phyloP scores from a whole-genome alignment of 306 rosid genomes.

The Luffa aegyptiaca region DNA sequence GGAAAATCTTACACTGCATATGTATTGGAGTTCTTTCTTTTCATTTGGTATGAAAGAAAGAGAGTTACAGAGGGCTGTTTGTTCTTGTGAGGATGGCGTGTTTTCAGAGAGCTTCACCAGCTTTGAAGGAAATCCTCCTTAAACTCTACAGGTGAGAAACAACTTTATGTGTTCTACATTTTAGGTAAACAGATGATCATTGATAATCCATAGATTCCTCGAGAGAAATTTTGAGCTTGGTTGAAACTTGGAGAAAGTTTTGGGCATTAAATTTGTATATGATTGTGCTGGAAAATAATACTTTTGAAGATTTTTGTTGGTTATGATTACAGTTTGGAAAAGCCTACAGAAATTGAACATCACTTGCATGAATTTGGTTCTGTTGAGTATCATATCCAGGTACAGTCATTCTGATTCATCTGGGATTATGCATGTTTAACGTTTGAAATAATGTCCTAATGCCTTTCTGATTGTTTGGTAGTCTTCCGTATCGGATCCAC shows the following conservation, averaged over 20 bases:
- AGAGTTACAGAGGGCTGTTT: slow-evolving; percentile 3
- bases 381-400: slow-evolving; percentile 69
- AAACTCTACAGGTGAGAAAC: slow-evolving; percentile 46
- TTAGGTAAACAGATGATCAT: not conserved
- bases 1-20: not conserved
- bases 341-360: slow-evolving; percentile 62
- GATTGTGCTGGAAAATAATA: not conserved
- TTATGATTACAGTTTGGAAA: slow-evolving; percentile 47
- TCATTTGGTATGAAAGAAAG: not conserved
- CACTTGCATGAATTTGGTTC: slow-evolving; percentile 76
- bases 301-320: slow-evolving; percentile 10
- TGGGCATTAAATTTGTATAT: not conserved
- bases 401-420: slow-evolving; percentile 6
- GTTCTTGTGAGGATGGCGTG: slow-evolving; percentile 47
- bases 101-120: slow-evolving; percentile 74
- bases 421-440: not conserved
- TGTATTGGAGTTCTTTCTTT: not conserved
- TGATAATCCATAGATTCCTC: not conserved
- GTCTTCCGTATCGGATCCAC: slow-evolving; percentile 55
- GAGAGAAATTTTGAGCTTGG: not conserved
- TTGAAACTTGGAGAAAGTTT: not conserved
- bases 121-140: slow-evolving; percentile 61
- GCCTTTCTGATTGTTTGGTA: slow-evolving; percentile 19
- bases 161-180: not conserved
- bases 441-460: slow-evolving; percentile 4